Evolutionary conservation across 2,329 filamentous ascomycete species (phyloP), one percentile per base, ranked within the genome.

Genomic region (Colletotrichum shisoi): DNA sequence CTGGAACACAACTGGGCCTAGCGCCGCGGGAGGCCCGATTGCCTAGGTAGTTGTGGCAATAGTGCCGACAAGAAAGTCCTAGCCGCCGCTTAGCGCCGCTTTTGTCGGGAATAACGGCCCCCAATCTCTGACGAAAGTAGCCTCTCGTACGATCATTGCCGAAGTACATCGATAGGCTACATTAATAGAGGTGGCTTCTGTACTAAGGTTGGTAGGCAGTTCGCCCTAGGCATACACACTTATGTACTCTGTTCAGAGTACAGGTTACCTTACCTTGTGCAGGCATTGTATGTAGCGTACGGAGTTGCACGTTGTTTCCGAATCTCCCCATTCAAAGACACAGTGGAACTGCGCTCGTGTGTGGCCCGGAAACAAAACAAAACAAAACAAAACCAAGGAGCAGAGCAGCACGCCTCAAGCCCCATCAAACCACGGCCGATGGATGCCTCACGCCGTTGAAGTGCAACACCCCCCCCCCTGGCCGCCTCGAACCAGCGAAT

Each of bases 1-100:
- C 34, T 11, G 39, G 48, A 19, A 2, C 8, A 57, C 24, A 37
- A 17, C 3, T 27, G n/a, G 53, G 48, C 12, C 40, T 61, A 61
- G 58, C 48, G 48, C 39, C 39, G 39, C 58, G 49, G 58, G 58
- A 46, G 58, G 48, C n/a, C 59, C 49, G 59, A 62, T 37, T 27
- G 40, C 19, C 40, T 17, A 24, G n/a, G n/a, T n/a, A n/a, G 58
- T 40, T 12, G 31, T 37, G 48, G 37, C 48, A 34, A 31, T 8
- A 31, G 8, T 34, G 8, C 8, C 7, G 8, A 9, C 31, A 34
- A 9, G 46, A 45, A 39, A 24, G 21, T n/a, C 8, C 8, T 7
- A 34, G 31, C 31, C 31, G 31, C 39, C 27, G 24, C 39, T 42
- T 42, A 31, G 37, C 57, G 46, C 46, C 24, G 6, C 31, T 21